Evolutionary conservation across 2,329 filamentous ascomycete species (phyloP).

Genomic region (Pleochaeta shiraiana): DNA sequence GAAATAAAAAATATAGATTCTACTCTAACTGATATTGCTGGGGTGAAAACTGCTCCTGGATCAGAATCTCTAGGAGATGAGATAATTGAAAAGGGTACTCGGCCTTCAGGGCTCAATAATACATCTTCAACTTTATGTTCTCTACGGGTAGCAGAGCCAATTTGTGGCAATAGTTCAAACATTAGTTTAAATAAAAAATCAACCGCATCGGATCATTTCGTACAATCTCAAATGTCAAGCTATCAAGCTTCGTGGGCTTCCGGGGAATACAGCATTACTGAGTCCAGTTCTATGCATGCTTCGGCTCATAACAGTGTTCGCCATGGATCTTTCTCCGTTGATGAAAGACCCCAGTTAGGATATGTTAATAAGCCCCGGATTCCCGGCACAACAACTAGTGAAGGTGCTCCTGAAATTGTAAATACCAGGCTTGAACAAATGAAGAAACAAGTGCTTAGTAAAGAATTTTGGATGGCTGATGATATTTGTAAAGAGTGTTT

Average conservation of each 20-base stretch:
- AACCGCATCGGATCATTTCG: conserved; percentile 20
- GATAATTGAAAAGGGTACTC: conserved; percentile 13
- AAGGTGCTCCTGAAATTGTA: conserved; percentile 34
- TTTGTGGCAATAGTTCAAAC: conserved; percentile 8
- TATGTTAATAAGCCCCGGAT: conserved; percentile 28
- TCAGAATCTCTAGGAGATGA: conserved; percentile 11
- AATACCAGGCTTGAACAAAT: conserved; percentile 45
- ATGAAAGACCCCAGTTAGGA: conserved; percentile 20
- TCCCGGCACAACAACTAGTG: conserved; percentile 32
- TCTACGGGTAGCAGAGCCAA: conserved; percentile 15
- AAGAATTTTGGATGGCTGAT: conserved; percentile 98
- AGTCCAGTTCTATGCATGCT: conserved; percentile 33
- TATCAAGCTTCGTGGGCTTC: conserved; percentile 26
- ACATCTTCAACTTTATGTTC: conserved; percentile 14
- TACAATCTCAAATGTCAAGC: conserved; percentile 24
- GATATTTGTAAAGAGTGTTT: conserved; percentile 98
- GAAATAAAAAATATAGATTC: conserved; percentile 8
- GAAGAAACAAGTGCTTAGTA: conserved; percentile 70
- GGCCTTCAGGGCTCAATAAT: conserved; percentile 17
- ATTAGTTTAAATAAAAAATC: conserved; percentile 14
- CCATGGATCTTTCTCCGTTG: conserved; percentile 32
- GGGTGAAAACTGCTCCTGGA: not conserved
- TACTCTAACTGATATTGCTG: not conserved
- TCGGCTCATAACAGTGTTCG: conserved; percentile 35
- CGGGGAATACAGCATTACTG: conserved; percentile 32